phyloP scores from a whole-genome alignment of 2,329 filamentous ascomycete genomes.

The Aspergillus intermedius region DNA sequence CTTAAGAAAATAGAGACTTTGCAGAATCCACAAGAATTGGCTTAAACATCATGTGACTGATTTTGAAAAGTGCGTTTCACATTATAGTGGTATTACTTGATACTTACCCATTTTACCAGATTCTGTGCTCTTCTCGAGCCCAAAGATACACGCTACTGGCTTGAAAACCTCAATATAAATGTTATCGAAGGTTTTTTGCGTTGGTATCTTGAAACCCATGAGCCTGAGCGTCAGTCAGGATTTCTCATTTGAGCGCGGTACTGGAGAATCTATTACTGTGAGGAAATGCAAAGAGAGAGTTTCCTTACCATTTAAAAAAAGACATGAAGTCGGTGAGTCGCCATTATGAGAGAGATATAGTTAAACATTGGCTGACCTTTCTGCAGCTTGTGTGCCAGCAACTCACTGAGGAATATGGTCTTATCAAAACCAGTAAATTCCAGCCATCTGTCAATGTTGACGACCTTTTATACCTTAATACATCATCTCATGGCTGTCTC shows the following conservation, averaged over 20 bases:
- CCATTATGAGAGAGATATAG: background rate
- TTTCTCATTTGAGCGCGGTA: background rate
- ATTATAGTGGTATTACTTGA: background rate
- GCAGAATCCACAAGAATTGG: too few species aligned
- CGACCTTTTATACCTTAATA: background rate
- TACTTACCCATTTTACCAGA: background rate
- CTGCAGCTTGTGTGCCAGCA: background rate
- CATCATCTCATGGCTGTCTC: background rate
- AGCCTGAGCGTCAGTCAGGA: too few species aligned
- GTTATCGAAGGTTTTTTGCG: background rate
- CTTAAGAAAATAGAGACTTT: too few species aligned
- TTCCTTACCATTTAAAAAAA: background rate
- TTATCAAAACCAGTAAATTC: background rate
- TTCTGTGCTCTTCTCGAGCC: background rate
- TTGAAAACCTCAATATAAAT: conserved; percentile 1
- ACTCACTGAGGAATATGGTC: background rate
- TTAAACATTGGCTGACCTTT: background rate
- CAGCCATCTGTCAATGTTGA: background rate
- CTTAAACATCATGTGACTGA: too few species aligned
- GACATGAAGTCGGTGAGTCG: background rate
- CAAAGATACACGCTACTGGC: background rate
- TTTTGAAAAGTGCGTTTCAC: background rate
- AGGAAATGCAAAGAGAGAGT: background rate
- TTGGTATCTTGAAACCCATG: background rate
- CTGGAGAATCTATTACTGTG: background rate